Evolutionary conservation across 257 asterid genomes (phyloP).

Genomic region (Nicotiana noctiflora): DNA sequence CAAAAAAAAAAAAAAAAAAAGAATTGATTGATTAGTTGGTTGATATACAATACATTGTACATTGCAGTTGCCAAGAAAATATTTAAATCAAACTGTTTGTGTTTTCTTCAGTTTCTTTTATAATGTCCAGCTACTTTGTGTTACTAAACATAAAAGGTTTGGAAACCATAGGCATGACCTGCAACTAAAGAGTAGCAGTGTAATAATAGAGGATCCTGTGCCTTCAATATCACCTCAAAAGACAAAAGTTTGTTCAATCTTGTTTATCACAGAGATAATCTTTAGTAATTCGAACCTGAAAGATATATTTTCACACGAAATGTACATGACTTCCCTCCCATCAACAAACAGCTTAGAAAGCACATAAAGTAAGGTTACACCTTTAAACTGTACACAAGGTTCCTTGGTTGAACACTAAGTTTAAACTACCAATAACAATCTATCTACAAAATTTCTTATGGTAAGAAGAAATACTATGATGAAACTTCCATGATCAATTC

Average conservation of each 20-base stretch:
- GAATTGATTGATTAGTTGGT: no score
- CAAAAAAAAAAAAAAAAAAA: no score
- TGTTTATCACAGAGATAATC: not conserved
- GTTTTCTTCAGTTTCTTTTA: not conserved
- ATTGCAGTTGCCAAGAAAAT: not conserved
- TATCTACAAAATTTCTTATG: constrained; percentile 41
- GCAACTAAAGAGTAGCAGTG: not conserved
- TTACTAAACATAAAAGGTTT: not conserved
- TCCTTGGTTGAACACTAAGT: constrained; percentile 11
- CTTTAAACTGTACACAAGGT: constrained; percentile 9
- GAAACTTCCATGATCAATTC: constrained; percentile 48
- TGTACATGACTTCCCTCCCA: constrained; percentile 3
- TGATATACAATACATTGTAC: no score
- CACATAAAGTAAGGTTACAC: not conserved
- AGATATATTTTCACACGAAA: not conserved
- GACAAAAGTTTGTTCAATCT: not conserved
- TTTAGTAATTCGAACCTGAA: not conserved
- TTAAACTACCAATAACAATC: not conserved
- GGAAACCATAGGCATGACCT: not conserved
- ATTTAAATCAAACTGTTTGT: not conserved
- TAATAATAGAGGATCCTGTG: not conserved
- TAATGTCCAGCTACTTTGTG: not conserved
- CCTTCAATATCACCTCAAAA: not conserved
- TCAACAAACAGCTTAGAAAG: not conserved
- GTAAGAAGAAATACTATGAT: constrained; percentile 14